Base-by-base conservation (phyloP, 1,284 basidiomycete genomes). In the Mycena sp. region DNA sequence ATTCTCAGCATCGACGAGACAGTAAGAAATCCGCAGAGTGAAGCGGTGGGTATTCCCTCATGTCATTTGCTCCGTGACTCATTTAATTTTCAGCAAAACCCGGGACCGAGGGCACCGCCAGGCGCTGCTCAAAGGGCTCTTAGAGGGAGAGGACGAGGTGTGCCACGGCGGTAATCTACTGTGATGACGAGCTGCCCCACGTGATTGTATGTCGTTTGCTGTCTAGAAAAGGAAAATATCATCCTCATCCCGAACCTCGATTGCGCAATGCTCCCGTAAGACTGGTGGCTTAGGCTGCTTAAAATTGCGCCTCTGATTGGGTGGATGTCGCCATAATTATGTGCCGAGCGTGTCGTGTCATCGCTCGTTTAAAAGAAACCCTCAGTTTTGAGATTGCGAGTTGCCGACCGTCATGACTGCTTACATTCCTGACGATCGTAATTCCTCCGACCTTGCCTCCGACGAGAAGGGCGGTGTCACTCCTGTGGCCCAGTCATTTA, bases 1-100 rank as follows among this genome's bases (percentile, higher is more conserved):
- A 96, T 99, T 71, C 79, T 98, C 63, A 95, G 93, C 69, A 93
- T 98, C 5, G 96, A 98, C 74, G 96, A 98, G 82, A 98, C 96
- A 6, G 94, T 98, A 28, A 85, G 92, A 68, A 96, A 95, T 75
- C 95, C 95, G 7, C 94, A 96, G 76, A 94, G 91, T 74, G 94
- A 96, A 86, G 86, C 87, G 73, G 93, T 94, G 77, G 67, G 88
- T 80, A 10, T 65, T 43, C 44, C 60, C 35, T 21, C 21, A 58
- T 44, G 53, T 16, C 64, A 72, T 32, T 43, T 19, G 55, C 32
- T 53, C 67, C 41, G 66, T 38, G n/a, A 25, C 53, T 61, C 9
- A 57, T 55, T 44, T 61, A 56, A 35, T 61, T 64, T 54, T 62
- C 65, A 89, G 40, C 83, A 81, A 78, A 87, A 88, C 70, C 70